Base-by-base conservation (phyloP, 2,329 filamentous ascomycete genomes). In the Penicillium psychrosexuale region DNA sequence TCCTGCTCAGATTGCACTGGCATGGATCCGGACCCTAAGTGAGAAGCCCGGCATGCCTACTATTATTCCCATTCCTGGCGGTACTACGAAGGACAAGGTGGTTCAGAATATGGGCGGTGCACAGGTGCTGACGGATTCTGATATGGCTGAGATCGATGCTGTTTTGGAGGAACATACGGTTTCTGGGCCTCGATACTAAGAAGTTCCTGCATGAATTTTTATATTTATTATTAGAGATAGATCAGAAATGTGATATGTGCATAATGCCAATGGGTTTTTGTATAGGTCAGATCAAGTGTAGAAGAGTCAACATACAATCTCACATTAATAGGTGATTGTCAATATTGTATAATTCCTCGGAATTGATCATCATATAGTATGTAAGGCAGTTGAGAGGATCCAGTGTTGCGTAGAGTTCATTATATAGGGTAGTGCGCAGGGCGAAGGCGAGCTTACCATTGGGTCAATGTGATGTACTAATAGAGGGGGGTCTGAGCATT, bases 81-180 rank as follows among this genome's bases (percentile, higher is more conserved):
- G 68, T 33, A 73, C 69, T n/a, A 71, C 71, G n/a, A 62, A 55
- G 13, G 65, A 69, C 50, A 73, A 70, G 62, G 66, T 73, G 28
- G 65, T 63, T 31, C 69, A 75, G 61, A 75, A 74, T 39, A 58
- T 66, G 61, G 39, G 63, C 17, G 66, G 66, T 9, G 61, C 69
- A 4, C 63, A 68, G 40, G 51, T 58, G 34, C 59, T 76, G 8
- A 65, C 64, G 2, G 69, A 72, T 38, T 63, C 66, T 15, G 73
- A 77, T 48, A 60, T 83, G 69, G 76, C 77, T 42, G 79, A 80
- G 62, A 75, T 85, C 49, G 77, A 80, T 38, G 72, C 74, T 17
- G 76, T 85, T 53, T 57, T 83, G 57, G 77, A 78, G 58, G 75
- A 74, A 51, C 69, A 79, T 37, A 66, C 74, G 43, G 65, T 79